Base-by-base conservation (phyloP, 2,329 filamentous ascomycete genomes). In the Acrodontium crateriforme region DNA sequence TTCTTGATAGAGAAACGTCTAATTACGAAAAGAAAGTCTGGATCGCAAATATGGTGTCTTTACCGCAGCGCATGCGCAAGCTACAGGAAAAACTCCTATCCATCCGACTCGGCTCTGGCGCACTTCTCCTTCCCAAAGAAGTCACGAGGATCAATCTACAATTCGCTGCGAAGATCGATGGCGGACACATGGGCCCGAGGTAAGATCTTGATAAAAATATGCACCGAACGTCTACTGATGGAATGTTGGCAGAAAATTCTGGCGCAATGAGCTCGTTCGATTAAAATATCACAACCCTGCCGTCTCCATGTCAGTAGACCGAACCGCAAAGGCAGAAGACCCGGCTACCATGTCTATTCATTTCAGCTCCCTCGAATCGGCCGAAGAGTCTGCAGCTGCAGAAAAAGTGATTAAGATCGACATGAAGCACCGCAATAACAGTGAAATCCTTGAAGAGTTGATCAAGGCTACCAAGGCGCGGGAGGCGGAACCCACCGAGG, bases 201-300 rank as follows among this genome's bases (percentile, higher is more conserved):
- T 85, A 63, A 12, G 18, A 15, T 16, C 13, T 20, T 13, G 4
- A 7, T 10, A 9, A 12, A 11, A 5, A 22, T 13, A 20, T 15
- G 11, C 9, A 30, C 9, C 16, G 3, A 24, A 21, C 20, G 22
- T 12, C 46, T 60, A 23, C 55, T 30, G 9, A 31, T 16, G 58
- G 49, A 8, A 22, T 8, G n/a, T 22, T 8, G 20, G 22, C 40
- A 92, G 85, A 48, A 82, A 82, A 61, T 94, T 98, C 68, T 93
- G 83, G 81, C 73, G 70, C 39, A 64, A 75, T 35, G 78, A 74
- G 51, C 74, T 95, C 25, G 81, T 82, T 13, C 73, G 82, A 32
- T 65, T 98, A 41, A 94, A 98, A 66, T 98, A 76, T 62, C 78
- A 92, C 66, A 98, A 98, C 54, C 89, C 89, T 1, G 60, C 73